Percentiles rank a stretch among this genome's conserved stretches.
These are phyloP conservation scores for Fagus crenata DNA, from an alignment of 306 rosid species.

Conservation along the genomic window DNA sequence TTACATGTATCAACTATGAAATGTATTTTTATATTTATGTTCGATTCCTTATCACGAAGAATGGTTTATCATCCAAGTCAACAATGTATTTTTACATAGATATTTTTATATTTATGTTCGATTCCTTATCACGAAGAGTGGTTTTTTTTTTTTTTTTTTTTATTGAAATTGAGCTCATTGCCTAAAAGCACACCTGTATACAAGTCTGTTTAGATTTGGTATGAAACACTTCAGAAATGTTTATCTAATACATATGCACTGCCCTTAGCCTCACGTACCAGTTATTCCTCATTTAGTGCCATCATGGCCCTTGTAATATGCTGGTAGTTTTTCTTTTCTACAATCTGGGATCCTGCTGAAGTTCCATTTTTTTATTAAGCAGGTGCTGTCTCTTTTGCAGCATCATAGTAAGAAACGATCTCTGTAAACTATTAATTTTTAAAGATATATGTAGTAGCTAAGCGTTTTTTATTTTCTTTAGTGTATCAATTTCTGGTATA, in stretches of 20 bases:
- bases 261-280: background rate
- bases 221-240: background rate
- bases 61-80: background rate
- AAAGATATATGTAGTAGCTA: background rate
- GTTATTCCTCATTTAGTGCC: background rate
- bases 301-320: background rate
- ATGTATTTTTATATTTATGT: constrained; percentile 2
- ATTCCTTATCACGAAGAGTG: background rate
- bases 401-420: background rate
- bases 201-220: background rate
- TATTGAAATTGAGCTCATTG: background rate
- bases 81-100: background rate
- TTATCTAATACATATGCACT: background rate
- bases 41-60: background rate
- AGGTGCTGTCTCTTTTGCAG: background rate
- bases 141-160: background rate
- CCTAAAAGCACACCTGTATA: background rate
- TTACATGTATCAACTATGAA: background rate
- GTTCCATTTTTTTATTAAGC: background rate
- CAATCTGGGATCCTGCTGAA: background rate
- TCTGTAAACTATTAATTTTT: too few species aligned
- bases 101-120: background rate
- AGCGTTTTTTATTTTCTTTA: background rate
- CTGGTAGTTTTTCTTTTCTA: background rate
- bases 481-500: background rate